These are phyloP conservation scores for Boletellus sp. DNA, from an alignment of 1,284 basidiomycete species.

Conservation along the genomic window DNA sequence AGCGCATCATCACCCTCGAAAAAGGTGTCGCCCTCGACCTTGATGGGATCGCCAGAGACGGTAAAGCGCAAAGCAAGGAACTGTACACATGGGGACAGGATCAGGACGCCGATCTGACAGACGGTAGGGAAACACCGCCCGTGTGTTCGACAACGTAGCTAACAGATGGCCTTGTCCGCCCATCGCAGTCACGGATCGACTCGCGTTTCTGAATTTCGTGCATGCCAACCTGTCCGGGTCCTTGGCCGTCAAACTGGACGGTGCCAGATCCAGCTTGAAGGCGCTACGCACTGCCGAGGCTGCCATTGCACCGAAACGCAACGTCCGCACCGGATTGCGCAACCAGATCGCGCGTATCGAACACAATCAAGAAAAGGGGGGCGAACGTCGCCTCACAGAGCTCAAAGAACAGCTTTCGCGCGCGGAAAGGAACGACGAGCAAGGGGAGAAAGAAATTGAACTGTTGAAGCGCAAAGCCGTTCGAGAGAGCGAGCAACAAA, in stretches of 20 bases:
- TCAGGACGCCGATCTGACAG: conserved; percentile 66
- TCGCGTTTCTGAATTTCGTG: conserved; percentile 75
- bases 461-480: conserved; percentile 71
- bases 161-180: conserved; percentile 1
- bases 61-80: conserved; percentile 74
- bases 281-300: conserved; percentile 67
- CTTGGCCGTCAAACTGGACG: conserved; percentile 58
- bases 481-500: conserved; percentile 64
- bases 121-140: conserved; percentile 46
- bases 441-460: conserved; percentile 63
- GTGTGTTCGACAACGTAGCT: conserved; percentile 2
- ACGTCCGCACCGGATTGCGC: conserved; percentile 52
- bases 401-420: conserved; percentile 61
- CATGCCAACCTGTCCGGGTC: conserved; percentile 61
- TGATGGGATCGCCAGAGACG: conserved; percentile 60
- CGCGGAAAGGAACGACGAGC: conserved; percentile 59
- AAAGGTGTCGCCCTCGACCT: conserved; percentile 74
- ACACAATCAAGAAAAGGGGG: conserved; percentile 56
- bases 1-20: conserved; percentile 71
- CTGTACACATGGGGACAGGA: conserved; percentile 76
- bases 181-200: conserved; percentile 62
- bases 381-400: conserved; percentile 61
- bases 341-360: conserved; percentile 63
- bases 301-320: conserved; percentile 55
- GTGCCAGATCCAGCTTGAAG: conserved; percentile 63